Evolutionary conservation across 305 asterid genomes (phyloP).

Genomic region (Fraxinus angustifolia): DNA sequence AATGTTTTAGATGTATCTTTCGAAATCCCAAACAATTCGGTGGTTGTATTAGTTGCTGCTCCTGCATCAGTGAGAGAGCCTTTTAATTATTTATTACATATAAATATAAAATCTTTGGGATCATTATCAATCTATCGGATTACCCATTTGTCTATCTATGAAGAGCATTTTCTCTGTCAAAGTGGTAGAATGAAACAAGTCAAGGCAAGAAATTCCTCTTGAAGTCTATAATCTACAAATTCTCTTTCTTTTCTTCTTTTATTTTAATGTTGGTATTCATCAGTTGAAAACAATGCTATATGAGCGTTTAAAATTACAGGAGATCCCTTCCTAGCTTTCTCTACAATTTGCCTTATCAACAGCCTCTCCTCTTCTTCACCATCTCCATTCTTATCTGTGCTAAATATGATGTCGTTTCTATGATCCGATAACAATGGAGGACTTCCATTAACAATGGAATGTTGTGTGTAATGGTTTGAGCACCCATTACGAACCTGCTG

Average conservation of each 20-base stretch:
- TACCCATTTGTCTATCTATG: background rate
- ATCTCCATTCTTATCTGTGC: conserved; percentile 27
- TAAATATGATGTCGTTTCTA: conserved; percentile 1
- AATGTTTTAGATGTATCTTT: background rate
- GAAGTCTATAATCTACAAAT: background rate
- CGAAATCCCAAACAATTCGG: background rate
- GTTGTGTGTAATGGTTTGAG: conserved; percentile 5
- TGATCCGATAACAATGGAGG: background rate
- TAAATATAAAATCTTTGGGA: background rate
- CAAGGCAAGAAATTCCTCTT: background rate
- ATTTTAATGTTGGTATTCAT: conserved; percentile 22
- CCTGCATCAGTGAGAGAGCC: too few species aligned
- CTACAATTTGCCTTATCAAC: conserved; percentile 72
- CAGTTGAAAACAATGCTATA: conserved; percentile 47
- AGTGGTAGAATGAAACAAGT: background rate
- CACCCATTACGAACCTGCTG: conserved; percentile 24
- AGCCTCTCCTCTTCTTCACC: conserved; percentile 71
- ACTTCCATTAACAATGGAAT: conserved; percentile 3
- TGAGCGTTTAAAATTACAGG: conserved; percentile 78
- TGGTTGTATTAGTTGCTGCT: background rate
- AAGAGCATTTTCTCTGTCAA: background rate
- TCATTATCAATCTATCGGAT: background rate
- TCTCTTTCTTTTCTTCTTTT: background rate
- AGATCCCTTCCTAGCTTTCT: conserved; percentile 80
- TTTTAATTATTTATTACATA: too few species aligned